Evolutionary conservation across 2,329 filamentous ascomycete genomes (phyloP).

Genomic region (Helminthosporium solani): DNA sequence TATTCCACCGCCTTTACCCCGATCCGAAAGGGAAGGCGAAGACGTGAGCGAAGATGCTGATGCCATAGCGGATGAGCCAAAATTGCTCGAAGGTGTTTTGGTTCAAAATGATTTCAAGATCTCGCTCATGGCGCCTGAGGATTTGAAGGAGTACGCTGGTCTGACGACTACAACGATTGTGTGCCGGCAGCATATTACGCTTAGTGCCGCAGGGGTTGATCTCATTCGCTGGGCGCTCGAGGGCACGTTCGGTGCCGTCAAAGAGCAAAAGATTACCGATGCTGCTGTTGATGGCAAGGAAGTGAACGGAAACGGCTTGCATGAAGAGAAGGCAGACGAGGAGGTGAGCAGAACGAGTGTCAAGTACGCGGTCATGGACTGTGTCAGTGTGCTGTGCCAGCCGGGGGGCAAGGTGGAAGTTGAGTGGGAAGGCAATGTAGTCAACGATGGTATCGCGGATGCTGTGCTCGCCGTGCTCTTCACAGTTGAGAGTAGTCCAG

Average conservation of each 20-base stretch:
- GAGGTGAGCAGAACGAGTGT: slow-evolving; percentile 58
- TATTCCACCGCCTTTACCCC: slow-evolving; percentile 63
- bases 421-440: slow-evolving; percentile 96
- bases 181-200: slow-evolving; percentile 85
- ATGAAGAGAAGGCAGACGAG: slow-evolving; percentile 62
- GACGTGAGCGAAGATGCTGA: slow-evolving; percentile 26
- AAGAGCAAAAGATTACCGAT: slow-evolving; percentile 38
- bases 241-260: slow-evolving; percentile 84
- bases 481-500: slow-evolving; percentile 89
- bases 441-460: slow-evolving; percentile 98
- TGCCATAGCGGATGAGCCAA: slow-evolving; percentile 33
- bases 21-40: slow-evolving; percentile 35
- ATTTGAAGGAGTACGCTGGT: slow-evolving; percentile 94
- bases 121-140: slow-evolving; percentile 93
- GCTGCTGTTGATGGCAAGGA: slow-evolving; percentile 37
- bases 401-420: slow-evolving; percentile 79
- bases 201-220: slow-evolving; percentile 85
- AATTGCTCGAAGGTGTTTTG: slow-evolving; percentile 82
- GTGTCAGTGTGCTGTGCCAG: slow-evolving; percentile 76
- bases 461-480: slow-evolving; percentile 91
- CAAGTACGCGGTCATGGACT: slow-evolving; percentile 79
- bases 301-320: slow-evolving; percentile 42
- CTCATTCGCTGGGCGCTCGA: slow-evolving; percentile 92
- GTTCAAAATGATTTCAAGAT: slow-evolving; percentile 98
- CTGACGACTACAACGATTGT: slow-evolving; percentile 91